Base-by-base conservation (phyloP, 2,329 filamentous ascomycete species). In the Penicillium sp. region DNA sequence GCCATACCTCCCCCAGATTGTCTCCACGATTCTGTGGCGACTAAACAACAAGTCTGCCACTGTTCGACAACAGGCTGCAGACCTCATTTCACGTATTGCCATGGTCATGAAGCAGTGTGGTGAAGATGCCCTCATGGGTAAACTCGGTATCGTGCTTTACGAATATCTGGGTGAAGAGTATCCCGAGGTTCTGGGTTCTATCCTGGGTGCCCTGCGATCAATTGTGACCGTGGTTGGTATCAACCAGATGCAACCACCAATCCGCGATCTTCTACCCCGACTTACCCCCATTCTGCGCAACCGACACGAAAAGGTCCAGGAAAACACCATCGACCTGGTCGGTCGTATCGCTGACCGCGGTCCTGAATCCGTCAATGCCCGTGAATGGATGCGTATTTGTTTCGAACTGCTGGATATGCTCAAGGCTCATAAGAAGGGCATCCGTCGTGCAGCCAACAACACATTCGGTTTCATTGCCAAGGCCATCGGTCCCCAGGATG, bases 351-450 rank as follows among this genome's bases (percentile, higher is more conserved):
- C 95, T 14, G 94, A 99, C 75, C 90, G 94, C 62, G 95, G 94
- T 1, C 92, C 94, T 1, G 94, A 99, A 75, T 93, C 90, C 60
- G 94, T 99, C 71, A 96, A 96, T 70, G 92, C 94, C 13, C 86
- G 94, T 68, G 94, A 99, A 76, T 99, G 94, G 94, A 99, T 99
- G 95, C 88, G 94, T 72, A 99, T 99, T 73, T 99, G 94, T 78
- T 99, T 99, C 75, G 94, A 99, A 79, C 81, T 99, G 50, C 86
- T 99, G 26, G 94, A 99, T 77, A 99, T 99, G 94, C 85, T 99
- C 68, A 99, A 99, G 77, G 94, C 94, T 6, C 94, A 99, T 81
- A 99, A 99, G 79, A 99, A 99, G 83, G 95, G 94, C 62, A 99
- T 99, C 65, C 90, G 94, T 62, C 89, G 94, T 74, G 94, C 94